phyloP scores from a whole-genome alignment of 2,329 filamentous ascomycete species.

The Juglanconis sp. region DNA sequence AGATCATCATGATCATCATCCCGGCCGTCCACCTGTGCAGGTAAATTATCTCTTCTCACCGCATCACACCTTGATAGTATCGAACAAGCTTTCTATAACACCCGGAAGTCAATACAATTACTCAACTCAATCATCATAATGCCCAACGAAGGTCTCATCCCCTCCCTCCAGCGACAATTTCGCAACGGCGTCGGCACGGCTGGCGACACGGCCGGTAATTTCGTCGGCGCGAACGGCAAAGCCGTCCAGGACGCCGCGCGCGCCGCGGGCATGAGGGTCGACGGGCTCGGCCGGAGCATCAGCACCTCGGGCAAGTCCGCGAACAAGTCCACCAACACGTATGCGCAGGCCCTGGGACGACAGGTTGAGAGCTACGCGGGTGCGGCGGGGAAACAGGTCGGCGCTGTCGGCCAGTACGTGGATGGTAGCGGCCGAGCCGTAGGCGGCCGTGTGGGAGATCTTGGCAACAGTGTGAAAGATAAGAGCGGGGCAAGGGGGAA shows the following conservation, averaged over 20 bases:
- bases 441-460: slow-evolving; percentile 9
- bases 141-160: slow-evolving; percentile 16
- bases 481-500: slow-evolving; percentile 9
- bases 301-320: slow-evolving; percentile 16
- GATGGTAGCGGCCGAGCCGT: slow-evolving; percentile 15
- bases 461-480: slow-evolving; percentile 16
- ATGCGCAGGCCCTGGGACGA: slow-evolving; percentile 2
- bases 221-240: slow-evolving; percentile 14
- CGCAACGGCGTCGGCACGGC: slow-evolving; percentile 11
- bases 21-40: not conserved
- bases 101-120: not conserved
- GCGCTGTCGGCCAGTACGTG: slow-evolving; percentile 7
- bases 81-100: not conserved
- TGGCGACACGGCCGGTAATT: slow-evolving; percentile 16
- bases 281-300: slow-evolving; percentile 11
- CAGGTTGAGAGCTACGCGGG: slow-evolving; percentile 7
- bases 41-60: not conserved
- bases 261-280: slow-evolving; percentile 5
- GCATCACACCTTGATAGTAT: not conserved
- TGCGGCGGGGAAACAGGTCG: slow-evolving; percentile 11
- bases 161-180: slow-evolving; percentile 13
- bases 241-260: slow-evolving; percentile 12
- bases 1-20: not conserved
- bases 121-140: not conserved
- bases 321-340: slow-evolving; percentile 1